phyloP scores from a whole-genome alignment of 2,329 filamentous ascomycete genomes.

The Penicillium sp. region DNA sequence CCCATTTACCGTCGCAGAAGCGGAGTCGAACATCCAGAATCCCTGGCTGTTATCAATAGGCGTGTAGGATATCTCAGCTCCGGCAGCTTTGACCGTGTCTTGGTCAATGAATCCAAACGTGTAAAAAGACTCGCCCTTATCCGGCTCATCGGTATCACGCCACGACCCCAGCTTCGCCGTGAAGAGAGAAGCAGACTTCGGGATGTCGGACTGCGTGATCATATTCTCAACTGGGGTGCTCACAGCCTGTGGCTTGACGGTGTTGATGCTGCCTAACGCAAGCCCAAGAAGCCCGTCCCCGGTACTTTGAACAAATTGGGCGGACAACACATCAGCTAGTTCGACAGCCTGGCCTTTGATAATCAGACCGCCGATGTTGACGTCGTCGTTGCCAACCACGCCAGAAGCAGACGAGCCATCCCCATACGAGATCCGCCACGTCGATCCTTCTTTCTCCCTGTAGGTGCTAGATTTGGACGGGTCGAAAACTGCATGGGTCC shows the following conservation, averaged over 20 bases:
- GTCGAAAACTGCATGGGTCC: constrained; percentile 56
- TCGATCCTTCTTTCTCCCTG: constrained; percentile 47
- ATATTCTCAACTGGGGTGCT: constrained; percentile 66
- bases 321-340: constrained; percentile 57
- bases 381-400: constrained; percentile 59
- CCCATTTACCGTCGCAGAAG: constrained; percentile 56
- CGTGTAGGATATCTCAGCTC: constrained; percentile 57
- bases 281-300: constrained; percentile 66
- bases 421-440: constrained; percentile 66
- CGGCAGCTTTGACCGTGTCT: constrained; percentile 54
- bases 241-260: constrained; percentile 53
- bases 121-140: constrained; percentile 58
- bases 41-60: constrained; percentile 61
- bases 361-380: constrained; percentile 59
- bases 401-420: constrained; percentile 66
- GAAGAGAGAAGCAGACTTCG: constrained; percentile 55
- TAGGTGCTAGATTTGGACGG: constrained; percentile 60
- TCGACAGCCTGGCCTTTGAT: constrained; percentile 63
- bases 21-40: constrained; percentile 65
- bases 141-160: constrained; percentile 46
- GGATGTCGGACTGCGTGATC: constrained; percentile 57
- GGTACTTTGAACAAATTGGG: constrained; percentile 53
- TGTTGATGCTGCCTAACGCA: constrained; percentile 63
- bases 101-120: constrained; percentile 70
- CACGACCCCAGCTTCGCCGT: constrained; percentile 60